Evolutionary conservation across 2,329 filamentous ascomycete species (phyloP).

Genomic region (Ophiocordyceps sinensis): DNA sequence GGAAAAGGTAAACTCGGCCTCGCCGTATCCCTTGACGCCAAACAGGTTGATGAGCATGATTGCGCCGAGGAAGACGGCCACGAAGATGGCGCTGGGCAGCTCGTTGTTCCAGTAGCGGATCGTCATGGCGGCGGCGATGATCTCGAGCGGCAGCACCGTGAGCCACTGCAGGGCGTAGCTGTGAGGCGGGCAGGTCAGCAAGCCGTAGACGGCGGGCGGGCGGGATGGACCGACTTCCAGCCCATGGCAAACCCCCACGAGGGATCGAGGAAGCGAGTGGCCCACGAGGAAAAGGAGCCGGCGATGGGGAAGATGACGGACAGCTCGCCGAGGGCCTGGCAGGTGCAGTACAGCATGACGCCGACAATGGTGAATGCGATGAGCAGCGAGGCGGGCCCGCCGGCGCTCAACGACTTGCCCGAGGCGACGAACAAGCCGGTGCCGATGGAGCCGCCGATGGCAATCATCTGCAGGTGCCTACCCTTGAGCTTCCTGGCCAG

Average conservation of each 20-base stretch:
- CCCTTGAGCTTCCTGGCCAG: constrained; percentile 67
- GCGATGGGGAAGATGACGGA: constrained; percentile 83
- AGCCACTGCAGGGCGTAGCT: constrained; percentile 84
- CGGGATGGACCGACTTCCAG: constrained; percentile 53
- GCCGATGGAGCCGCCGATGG: constrained; percentile 85
- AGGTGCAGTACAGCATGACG: constrained; percentile 79
- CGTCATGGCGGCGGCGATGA: constrained; percentile 75
- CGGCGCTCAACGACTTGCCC: constrained; percentile 52
- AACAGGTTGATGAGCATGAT: constrained; percentile 79
- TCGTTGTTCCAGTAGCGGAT: constrained; percentile 62
- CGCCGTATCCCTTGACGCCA: constrained; percentile 77
- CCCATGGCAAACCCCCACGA: constrained; percentile 95
- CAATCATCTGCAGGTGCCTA: constrained; percentile 92
- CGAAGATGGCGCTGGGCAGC: constrained; percentile 59
- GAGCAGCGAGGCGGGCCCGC: constrained; percentile 65
- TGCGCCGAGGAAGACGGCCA: constrained; percentile 62
- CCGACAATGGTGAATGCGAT: constrained; percentile 71
- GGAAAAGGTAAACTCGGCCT: constrained; percentile 79
- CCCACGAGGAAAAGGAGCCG: constrained; percentile 84
- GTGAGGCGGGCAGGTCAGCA: constrained; percentile 2
- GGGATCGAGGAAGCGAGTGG: constrained; percentile 81
- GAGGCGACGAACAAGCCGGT: constrained; percentile 82
- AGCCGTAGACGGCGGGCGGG: too few species aligned
- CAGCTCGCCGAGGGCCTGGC: constrained; percentile 83
- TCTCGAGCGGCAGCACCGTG: constrained; percentile 67